These are phyloP conservation scores for Hura crepitans DNA, from an alignment of 441 rosid species.

Conservation along the genomic window DNA sequence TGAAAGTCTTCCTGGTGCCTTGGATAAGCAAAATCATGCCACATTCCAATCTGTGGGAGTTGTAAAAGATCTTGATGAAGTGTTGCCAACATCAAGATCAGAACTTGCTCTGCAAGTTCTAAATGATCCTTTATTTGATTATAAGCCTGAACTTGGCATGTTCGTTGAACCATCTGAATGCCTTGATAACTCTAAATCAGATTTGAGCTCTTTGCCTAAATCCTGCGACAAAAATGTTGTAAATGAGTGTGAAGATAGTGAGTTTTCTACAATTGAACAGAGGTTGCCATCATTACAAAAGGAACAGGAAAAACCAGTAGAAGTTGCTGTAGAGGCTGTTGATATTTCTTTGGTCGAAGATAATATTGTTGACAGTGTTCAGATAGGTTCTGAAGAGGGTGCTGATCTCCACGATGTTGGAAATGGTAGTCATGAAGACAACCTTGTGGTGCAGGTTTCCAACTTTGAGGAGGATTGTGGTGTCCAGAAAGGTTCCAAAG, in stretches of 20 bases:
- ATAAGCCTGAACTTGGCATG: slow-evolving; percentile 37
- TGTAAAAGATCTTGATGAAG: slow-evolving; percentile 74
- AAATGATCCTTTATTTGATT: slow-evolving; percentile 32
- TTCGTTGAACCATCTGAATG: slow-evolving; percentile 33
- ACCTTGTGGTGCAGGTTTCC: slow-evolving; percentile 26
- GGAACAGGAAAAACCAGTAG: slow-evolving; percentile 28
- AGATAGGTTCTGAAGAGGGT: slow-evolving; percentile 31
- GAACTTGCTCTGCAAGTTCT: slow-evolving; percentile 28
- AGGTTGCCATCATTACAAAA: slow-evolving; percentile 35
- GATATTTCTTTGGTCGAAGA: slow-evolving; percentile 24
- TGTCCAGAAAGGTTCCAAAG: slow-evolving; percentile 28
- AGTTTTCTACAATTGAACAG: slow-evolving; percentile 39
- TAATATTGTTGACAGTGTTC: slow-evolving; percentile 26
- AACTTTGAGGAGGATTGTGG: slow-evolving; percentile 27
- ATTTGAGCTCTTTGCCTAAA: slow-evolving; percentile 25
- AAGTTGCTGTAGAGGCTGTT: slow-evolving; percentile 17
- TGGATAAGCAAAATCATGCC: slow-evolving; percentile 29
- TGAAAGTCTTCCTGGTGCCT: slow-evolving; percentile 48
- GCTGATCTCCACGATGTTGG: slow-evolving; percentile 26
- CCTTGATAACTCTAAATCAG: slow-evolving; percentile 34
- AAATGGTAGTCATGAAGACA: slow-evolving; percentile 21
- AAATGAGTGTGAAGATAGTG: slow-evolving; percentile 37
- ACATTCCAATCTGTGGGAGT: slow-evolving; percentile 41
- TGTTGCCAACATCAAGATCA: slow-evolving; percentile 47
- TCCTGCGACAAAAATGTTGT: slow-evolving; percentile 30